These are phyloP conservation scores for Exophiala lecanii-corni DNA, from an alignment of 2,329 filamentous ascomycete genomes.

Conservation along the genomic window DNA sequence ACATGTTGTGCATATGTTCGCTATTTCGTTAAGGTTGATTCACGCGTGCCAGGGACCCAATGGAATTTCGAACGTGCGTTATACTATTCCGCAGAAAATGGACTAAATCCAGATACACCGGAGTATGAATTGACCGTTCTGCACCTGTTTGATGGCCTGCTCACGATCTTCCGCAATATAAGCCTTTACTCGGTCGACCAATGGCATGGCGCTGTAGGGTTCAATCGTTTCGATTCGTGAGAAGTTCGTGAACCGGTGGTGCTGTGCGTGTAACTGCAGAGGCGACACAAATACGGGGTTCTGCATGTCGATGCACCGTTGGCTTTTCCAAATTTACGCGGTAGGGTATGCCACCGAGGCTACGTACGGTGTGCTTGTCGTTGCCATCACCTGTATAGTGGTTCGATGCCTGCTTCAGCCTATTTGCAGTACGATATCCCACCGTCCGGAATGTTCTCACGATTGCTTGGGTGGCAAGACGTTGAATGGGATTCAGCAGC, in stretches of 20 bases:
- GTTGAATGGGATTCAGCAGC: not conserved
- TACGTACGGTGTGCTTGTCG: not conserved
- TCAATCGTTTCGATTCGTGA: constrained; percentile 1
- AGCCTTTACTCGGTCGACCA: not conserved
- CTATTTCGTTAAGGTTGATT: constrained; percentile 1
- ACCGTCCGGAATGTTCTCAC: not conserved
- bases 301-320: not conserved
- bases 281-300: not conserved
- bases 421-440: not conserved
- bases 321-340: constrained; percentile 1
- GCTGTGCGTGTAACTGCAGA: not conserved
- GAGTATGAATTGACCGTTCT: not conserved
- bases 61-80: constrained; percentile 1
- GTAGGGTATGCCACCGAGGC: not conserved
- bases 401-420: not conserved
- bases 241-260: not conserved
- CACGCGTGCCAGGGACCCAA: not conserved
- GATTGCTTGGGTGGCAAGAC: not conserved
- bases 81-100: constrained; percentile 1
- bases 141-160: not conserved
- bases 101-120: not conserved
- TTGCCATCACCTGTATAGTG: constrained; percentile 1
- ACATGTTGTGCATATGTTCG: constrained; percentile 1
- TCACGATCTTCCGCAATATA: constrained; percentile 1
- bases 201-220: not conserved